A percentile compares a stretch with the other conserved stretches of the same genome.
Evolutionary conservation across 2,329 filamentous ascomycete genomes (phyloP).

Genomic region (Exophiala aquamarina): DNA sequence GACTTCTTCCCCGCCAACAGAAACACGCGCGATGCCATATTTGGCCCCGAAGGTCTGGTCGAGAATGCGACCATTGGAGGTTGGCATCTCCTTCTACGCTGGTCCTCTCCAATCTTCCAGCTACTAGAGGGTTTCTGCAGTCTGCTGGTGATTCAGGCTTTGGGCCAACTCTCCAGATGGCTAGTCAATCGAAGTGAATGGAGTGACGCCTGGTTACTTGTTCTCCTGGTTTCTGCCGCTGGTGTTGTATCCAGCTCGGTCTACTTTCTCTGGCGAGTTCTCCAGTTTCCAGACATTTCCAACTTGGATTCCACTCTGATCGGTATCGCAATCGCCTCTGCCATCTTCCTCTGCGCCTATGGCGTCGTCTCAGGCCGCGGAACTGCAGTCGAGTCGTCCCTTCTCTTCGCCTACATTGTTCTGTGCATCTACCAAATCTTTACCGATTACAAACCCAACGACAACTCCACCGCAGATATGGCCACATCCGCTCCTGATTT

Average conservation of each 20-base stretch:
- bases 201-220: constrained; percentile 96
- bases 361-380: constrained; percentile 92
- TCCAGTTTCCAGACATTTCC: constrained; percentile 87
- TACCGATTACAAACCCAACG: constrained; percentile 89
- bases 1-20: constrained; percentile 49
- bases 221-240: constrained; percentile 80
- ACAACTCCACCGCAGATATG: constrained; percentile 51
- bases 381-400: constrained; percentile 90
- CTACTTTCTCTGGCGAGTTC: constrained; percentile 95
- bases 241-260: constrained; percentile 90
- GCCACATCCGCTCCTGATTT: constrained; percentile 69
- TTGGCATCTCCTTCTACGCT: constrained; percentile 86
- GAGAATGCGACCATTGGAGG: constrained; percentile 77
- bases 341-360: constrained; percentile 88
- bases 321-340: constrained; percentile 87
- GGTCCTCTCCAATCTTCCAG: constrained; percentile 93
- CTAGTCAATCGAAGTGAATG: constrained; percentile 83
- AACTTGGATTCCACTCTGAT: constrained; percentile 92
- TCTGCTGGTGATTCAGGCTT: constrained; percentile 89
- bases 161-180: constrained; percentile 91
- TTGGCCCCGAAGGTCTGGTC: constrained; percentile 79
- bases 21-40: constrained; percentile 80
- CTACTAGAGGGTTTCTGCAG: constrained; percentile 95
- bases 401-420: constrained; percentile 96
- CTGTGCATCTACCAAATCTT: constrained; percentile 99